Base-by-base conservation (phyloP, 192 early-diverging fungal genomes). In the Gonapodya sp. region DNA sequence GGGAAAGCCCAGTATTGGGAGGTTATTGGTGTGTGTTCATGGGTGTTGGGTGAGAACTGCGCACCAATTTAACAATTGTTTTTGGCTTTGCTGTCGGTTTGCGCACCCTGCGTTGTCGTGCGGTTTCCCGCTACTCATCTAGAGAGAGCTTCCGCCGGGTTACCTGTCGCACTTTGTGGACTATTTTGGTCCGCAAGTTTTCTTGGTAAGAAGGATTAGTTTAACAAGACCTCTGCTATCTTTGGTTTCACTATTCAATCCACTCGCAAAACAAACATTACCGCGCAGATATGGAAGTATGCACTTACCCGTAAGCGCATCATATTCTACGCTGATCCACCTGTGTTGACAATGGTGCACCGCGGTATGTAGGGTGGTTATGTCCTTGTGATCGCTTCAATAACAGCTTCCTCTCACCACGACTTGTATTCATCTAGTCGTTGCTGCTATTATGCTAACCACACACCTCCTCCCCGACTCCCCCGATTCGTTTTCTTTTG, bases 381-480 rank as follows among this genome's bases (percentile, higher is more conserved):
- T 72, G 64, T 72, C 64, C 16, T 72, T 30, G 64, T 16, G 64
- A 16, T 72, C 64, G 30, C 16, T 30, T 72, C 16, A 72, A 18
- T n/a, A n/a, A n/a, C n/a, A n/a, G n/a, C n/a, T n/a, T n/a, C n/a
- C n/a, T n/a, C n/a, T n/a, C n/a, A n/a, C n/a, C n/a, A 64, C 46
- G 8, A 24, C 2, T 77, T 2, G 18, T 33, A 2, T 77, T 33
- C 75, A 16, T 8, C 2, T 33, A 77, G 75, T 77, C 75, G 30
- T 77, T 2, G 18, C 75, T 8, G 31, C 75, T 8, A 18, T 77
- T 16, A 2, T 34, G 18, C 75, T 77, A 2, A 34, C 30, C 75
- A 34, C 75, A 16, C 75, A 77, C 75, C 75, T 32, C 75, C 75
- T 77, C 75, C 75, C 75, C 75, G 75, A 77, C 31, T 77, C 46